Percentiles rank a stretch among this genome's conserved stretches.
These are phyloP conservation scores for Bauhinia variegata DNA, from an alignment of 306 rosid species.

Conservation along the genomic window DNA sequence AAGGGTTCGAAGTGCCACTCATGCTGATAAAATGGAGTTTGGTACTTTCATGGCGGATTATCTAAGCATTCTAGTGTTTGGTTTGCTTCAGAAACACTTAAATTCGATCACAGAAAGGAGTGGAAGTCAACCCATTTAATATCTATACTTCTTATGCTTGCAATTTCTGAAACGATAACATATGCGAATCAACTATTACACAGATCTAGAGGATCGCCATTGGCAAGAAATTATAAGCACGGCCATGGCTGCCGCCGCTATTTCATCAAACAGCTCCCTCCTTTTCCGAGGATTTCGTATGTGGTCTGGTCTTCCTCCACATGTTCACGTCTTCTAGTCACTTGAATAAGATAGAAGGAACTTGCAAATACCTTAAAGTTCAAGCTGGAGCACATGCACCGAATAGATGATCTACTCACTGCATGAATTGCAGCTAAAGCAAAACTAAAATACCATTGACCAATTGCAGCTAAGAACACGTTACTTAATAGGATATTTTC, in stretches of 20 bases:
- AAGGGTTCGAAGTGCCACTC: constrained; percentile 22
- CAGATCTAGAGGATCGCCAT: constrained; percentile 41
- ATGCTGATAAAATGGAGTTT: constrained; percentile 34
- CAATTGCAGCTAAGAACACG: constrained; percentile 10
- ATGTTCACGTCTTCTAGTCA: constrained; percentile 20
- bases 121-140: constrained; percentile 27
- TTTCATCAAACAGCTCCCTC: background rate
- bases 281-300: background rate
- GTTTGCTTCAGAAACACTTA: constrained; percentile 42
- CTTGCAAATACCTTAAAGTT: constrained; percentile 7
- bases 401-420: constrained; percentile 5
- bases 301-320: background rate
- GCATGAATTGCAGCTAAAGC: constrained; percentile 37
- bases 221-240: constrained; percentile 30
- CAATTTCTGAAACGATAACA: constrained; percentile 14
- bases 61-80: constrained; percentile 32
- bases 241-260: background rate
- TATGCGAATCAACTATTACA: constrained; percentile 6
- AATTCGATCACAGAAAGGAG: constrained; percentile 31
- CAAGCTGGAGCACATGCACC: constrained; percentile 28
- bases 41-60: constrained; percentile 30
- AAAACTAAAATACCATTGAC: constrained; percentile 22
- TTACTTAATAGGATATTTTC: constrained; percentile 14
- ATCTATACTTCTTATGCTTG: constrained; percentile 28
- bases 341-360: background rate